Evolutionary conservation across 352 stramenopile species (phyloP).

Genomic region (Thalassiosira hispida): DNA sequence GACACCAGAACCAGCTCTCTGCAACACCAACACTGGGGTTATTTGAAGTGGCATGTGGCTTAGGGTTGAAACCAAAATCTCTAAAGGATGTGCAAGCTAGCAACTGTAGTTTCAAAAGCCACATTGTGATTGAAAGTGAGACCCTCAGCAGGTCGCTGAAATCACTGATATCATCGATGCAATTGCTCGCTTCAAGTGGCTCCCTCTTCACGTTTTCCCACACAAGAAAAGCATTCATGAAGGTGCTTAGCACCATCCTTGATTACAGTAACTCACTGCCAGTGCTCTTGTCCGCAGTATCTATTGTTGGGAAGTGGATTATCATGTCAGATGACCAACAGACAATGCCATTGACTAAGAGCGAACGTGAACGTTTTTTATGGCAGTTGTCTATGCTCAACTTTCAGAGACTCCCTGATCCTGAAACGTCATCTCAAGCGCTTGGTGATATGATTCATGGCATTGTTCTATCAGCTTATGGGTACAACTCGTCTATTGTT

Average conservation of each 20-base stretch:
- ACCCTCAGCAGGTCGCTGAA: slow-evolving; percentile 22
- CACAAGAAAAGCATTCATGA: slow-evolving; percentile 67
- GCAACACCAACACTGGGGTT: slow-evolving; percentile 78
- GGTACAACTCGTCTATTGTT: slow-evolving; percentile 35
- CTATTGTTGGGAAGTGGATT: slow-evolving; percentile 75
- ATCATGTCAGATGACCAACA: slow-evolving; percentile 33
- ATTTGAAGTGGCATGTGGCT: slow-evolving; percentile 62
- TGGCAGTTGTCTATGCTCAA: slow-evolving; percentile 74
- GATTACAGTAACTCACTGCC: slow-evolving; percentile 74
- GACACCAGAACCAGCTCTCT: slow-evolving; percentile 57
- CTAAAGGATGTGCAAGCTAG: slow-evolving; percentile 31
- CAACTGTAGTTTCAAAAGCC: slow-evolving; percentile 33
- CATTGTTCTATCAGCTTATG: slow-evolving; percentile 60
- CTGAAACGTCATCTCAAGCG: slow-evolving; percentile 67
- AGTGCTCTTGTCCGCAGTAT: slow-evolving; percentile 73
- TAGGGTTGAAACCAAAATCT: slow-evolving; percentile 47
- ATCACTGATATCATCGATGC: slow-evolving; percentile 51
- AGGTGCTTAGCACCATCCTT: slow-evolving; percentile 69
- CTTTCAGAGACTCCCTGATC: slow-evolving; percentile 70
- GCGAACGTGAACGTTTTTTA: slow-evolving; percentile 75
- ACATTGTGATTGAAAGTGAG: slow-evolving; percentile 38
- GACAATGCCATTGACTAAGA: slow-evolving; percentile 66
- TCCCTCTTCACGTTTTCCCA: slow-evolving; percentile 69
- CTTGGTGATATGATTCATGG: slow-evolving; percentile 73
- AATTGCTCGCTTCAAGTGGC: slow-evolving; percentile 65